These are phyloP conservation scores for Ophiostoma ulmi DNA, from an alignment of 2,329 filamentous ascomycete genomes.

Conservation along the genomic window DNA sequence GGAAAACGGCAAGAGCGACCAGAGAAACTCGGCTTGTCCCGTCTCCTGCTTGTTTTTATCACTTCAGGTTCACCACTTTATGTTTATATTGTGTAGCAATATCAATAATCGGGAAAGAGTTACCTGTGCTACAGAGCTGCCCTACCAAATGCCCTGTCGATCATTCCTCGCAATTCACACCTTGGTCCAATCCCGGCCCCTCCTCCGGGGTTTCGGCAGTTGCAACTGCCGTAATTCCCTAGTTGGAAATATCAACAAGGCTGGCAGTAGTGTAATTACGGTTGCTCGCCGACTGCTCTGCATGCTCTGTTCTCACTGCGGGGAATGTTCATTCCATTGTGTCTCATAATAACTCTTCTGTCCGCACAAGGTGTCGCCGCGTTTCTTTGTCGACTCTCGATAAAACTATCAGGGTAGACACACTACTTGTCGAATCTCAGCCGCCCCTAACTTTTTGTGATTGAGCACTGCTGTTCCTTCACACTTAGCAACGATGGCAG, in stretches of 20 bases:
- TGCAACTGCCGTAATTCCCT: constrained; percentile 21
- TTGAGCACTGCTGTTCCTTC: not conserved
- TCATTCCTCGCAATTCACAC: not conserved
- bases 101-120: not conserved
- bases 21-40: not conserved
- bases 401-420: not conserved
- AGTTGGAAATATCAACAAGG: constrained; percentile 11
- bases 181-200: not conserved
- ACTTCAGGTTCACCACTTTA: not conserved
- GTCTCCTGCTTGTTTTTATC: not conserved
- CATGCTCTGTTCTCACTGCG: not conserved
- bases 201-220: constrained; percentile 21
- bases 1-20: not conserved
- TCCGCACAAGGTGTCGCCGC: not conserved
- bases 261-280: not conserved
- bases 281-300: not conserved
- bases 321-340: not conserved
- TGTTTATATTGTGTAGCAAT: too few species aligned
- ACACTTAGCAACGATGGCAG: constrained; percentile 37
- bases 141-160: not conserved
- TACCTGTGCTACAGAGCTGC: not conserved
- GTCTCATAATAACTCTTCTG: not conserved
- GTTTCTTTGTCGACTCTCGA: not conserved
- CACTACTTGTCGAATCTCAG: not conserved
- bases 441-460: not conserved